Evolutionary conservation across 2,329 filamentous ascomycete genomes (phyloP).

Genomic region (Aspergillus melleus): DNA sequence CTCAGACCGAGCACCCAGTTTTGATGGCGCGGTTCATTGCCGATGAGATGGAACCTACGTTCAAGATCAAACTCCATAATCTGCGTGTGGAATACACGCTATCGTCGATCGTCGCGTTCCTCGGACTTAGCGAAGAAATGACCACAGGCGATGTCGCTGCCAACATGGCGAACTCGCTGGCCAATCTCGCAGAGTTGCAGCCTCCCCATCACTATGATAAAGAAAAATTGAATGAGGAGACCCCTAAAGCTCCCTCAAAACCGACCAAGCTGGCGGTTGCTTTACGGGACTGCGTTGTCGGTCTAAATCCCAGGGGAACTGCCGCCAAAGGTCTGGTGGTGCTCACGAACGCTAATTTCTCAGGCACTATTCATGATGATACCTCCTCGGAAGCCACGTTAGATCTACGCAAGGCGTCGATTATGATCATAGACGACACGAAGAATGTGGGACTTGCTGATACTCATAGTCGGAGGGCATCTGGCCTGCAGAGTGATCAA

Average conservation of each 20-base stretch:
- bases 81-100: constrained; percentile 86
- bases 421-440: constrained; percentile 80
- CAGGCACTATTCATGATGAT: constrained; percentile 66
- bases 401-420: constrained; percentile 74
- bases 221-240: constrained; percentile 18
- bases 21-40: constrained; percentile 88
- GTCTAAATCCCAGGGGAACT: constrained; percentile 76
- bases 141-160: constrained; percentile 72
- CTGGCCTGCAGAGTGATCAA: constrained; percentile 42
- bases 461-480: constrained; percentile 29
- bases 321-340: constrained; percentile 76
- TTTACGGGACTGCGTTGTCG: constrained; percentile 77
- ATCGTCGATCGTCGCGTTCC: constrained; percentile 74
- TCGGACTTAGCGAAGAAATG: constrained; percentile 67
- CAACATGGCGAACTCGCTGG: constrained; percentile 75
- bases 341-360: constrained; percentile 73
- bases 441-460: constrained; percentile 47
- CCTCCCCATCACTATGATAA: constrained; percentile 22
- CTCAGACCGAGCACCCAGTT: constrained; percentile 52
- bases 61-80: constrained; percentile 86
- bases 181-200: constrained; percentile 66
- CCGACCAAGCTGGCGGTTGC: constrained; percentile 59
- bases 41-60: constrained; percentile 87
- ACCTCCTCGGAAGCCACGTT: constrained; percentile 64
- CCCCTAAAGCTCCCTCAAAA: constrained; percentile 43